Conservation (phyloP, 208 protist genomes). For the Leishmania tropica region DNA sequence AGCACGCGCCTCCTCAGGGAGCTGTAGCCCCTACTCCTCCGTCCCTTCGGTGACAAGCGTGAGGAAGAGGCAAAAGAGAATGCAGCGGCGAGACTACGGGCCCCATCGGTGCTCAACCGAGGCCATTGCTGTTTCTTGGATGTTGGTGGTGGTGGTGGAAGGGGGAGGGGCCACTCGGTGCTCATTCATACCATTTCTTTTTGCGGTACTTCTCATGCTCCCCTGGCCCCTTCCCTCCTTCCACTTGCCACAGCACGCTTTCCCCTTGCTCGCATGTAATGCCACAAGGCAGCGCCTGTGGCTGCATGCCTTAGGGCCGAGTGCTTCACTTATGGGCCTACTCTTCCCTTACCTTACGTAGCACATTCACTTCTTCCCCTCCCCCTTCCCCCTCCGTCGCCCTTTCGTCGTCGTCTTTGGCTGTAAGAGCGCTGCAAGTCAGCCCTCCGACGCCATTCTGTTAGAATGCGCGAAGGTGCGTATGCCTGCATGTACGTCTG, state of each 20-base stretch:
- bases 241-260: too few relatives aligned
- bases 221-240: neutral
- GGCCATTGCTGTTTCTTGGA: neutral
- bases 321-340: neutral
- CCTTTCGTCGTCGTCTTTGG: neutral
- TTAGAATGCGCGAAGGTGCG: neutral
- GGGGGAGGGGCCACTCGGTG: neutral
- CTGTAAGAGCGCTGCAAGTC: neutral
- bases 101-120: neutral
- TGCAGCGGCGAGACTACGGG: neutral
- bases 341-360: neutral
- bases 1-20: slow-evolving; percentile 27
- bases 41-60: neutral
- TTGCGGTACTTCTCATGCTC: neutral
- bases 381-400: neutral
- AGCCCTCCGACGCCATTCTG: neutral
- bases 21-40: slow-evolving; percentile 6
- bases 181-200: neutral
- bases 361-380: neutral
- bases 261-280: neutral
- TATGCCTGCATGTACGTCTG: neutral
- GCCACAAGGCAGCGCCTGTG: neutral
- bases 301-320: neutral
- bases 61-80: neutral
- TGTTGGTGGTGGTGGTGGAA: neutral